A percentile compares a stretch with the other conserved stretches of the same genome.
Conservation (phyloP, 129 eudicot species). For the Flaveria bidentis region DNA sequence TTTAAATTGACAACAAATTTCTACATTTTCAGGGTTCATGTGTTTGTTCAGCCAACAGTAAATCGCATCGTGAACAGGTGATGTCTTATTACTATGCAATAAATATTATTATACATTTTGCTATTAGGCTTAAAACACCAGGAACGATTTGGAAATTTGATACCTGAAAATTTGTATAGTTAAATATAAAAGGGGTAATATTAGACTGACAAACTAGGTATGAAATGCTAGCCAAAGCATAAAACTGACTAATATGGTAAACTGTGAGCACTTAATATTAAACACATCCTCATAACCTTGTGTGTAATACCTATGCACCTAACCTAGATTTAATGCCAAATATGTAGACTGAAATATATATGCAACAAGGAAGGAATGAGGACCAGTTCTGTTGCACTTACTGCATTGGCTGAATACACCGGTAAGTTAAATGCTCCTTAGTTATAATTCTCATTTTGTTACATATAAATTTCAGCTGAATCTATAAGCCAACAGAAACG, state of each 20-base stretch:
- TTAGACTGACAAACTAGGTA: neutral
- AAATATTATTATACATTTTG: neutral
- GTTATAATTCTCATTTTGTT: neutral
- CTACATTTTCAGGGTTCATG: constrained; percentile 73
- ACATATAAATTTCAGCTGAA: neutral
- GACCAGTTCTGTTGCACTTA: constrained; percentile 80
- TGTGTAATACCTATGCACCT: constrained; percentile 11
- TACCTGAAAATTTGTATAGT: neutral
- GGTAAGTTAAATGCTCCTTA: constrained; percentile 43
- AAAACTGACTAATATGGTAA: neutral
- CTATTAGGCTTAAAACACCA: constrained; percentile 9
- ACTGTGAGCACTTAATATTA: neutral
- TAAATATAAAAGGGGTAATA: neutral
- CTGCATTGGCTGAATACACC: constrained; percentile 87
- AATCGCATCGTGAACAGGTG: constrained; percentile 93
- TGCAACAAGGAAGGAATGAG: constrained; percentile 83
- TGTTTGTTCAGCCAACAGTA: constrained; percentile 82
- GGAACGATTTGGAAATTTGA: neutral
- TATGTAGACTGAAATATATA: constrained; percentile 78
- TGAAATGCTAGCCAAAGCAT: constrained; percentile 18
- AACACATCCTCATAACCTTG: neutral
- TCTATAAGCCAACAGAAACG: constrained; percentile 16
- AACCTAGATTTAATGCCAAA: constrained; percentile 9
- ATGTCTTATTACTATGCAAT: neutral
- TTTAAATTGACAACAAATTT: constrained; percentile 16